Base-by-base conservation (phyloP, 768 basidiomycete species). In the Boletus rex-veris region DNA sequence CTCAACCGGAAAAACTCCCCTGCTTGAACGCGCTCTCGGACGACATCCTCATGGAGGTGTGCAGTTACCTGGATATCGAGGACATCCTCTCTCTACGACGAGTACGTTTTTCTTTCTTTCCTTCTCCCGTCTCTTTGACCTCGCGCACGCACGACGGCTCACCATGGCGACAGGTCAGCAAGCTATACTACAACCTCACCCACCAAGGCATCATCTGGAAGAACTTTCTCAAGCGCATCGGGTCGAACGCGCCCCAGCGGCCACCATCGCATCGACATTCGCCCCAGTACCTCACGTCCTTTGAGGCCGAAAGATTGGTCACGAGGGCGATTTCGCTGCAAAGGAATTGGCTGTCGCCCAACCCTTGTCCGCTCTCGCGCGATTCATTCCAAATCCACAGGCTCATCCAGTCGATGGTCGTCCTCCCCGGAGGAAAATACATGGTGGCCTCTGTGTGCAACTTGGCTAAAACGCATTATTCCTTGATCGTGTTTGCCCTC, bases 181-280 rank as follows among this genome's bases (percentile, higher is more conserved):
- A 76, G 59, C 63, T 76, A 4, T 82, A 83, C 59, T 86, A 80
- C 60, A 66, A 82, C 30, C 74, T 88, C 53, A 86, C 85, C 0
- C 83, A 87, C 52, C 80, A 87, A 58, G 79, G 85, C 16, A 69
- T 80, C 43, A 81, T 88, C 38, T 88, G 87, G 87, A 85, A 83
- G 65, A 79, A 79, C 16, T 80, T 85, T 55, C 70, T 88, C 53
- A 66, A 71, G 38, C 65, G 70, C n/a, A 73, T 85, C 57, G 74
- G 74, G 24, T 72, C 83, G n/a, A 82, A 81, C 9, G 68, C 84
- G 16, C 80, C 85, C 6, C 83, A 82, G 5, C 68, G 85, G 5
- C 83, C 84, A 2, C 85, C 85, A 0, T 83, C 82, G 0, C 73
- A 75, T 56, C 74, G 76, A 31, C 80, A 81, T 60, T 68, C 68